phyloP scores from a whole-genome alignment of 805 yeast genomes.

The Blastobotrys mokoenaii region DNA sequence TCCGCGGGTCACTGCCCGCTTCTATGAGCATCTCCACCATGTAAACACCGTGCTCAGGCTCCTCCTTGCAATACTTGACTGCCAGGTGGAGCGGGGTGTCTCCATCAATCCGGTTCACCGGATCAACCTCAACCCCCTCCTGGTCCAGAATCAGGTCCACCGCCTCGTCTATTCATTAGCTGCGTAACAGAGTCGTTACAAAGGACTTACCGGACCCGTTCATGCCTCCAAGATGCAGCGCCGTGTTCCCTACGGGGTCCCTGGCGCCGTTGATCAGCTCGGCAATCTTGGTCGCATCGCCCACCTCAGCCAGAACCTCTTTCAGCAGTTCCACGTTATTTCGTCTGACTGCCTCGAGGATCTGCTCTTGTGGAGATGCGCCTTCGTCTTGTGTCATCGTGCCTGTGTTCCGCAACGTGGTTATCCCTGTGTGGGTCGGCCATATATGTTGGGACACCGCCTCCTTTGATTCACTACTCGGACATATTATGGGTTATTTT shows the following conservation, averaged over 20 bases:
- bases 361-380: constrained; percentile 69
- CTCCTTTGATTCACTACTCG: background rate
- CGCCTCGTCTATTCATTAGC: constrained; percentile 44
- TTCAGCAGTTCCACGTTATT: constrained; percentile 72
- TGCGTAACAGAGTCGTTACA: no score
- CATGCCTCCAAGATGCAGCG: constrained; percentile 73
- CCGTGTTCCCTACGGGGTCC: constrained; percentile 72
- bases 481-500: no score
- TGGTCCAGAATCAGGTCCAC: constrained; percentile 75
- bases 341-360: constrained; percentile 80
- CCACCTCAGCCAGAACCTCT: constrained; percentile 35
- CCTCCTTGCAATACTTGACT: constrained; percentile 64
- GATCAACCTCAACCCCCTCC: constrained; percentile 87
- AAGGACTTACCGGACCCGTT: constrained; percentile 52
- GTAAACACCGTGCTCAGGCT: constrained; percentile 78
- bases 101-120: constrained; percentile 58
- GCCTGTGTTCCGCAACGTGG: background rate
- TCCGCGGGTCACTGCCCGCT: constrained; percentile 78
- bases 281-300: constrained; percentile 27
- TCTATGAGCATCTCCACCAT: constrained; percentile 75
- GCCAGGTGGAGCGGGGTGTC: constrained; percentile 89
- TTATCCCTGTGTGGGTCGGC: constrained; percentile 4
- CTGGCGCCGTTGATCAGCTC: constrained; percentile 57
- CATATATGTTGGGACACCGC: background rate
- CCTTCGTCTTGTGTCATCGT: constrained; percentile 39